Conservation (phyloP, 1,284 basidiomycete genomes). For the Vanrija humicola region DNA sequence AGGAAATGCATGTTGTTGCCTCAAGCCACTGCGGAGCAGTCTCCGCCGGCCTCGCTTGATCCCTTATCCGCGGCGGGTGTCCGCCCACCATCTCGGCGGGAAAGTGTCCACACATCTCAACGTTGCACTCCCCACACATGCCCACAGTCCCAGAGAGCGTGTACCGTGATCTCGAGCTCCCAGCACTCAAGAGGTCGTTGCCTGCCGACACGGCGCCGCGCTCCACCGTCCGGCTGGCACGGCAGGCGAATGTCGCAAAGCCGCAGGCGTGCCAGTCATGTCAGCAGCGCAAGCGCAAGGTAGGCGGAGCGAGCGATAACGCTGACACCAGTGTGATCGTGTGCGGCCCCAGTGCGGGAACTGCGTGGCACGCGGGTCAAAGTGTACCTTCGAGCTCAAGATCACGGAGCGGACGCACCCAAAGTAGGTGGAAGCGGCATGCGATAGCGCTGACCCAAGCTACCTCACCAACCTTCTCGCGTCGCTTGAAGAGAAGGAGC, state of each 20-base stretch:
- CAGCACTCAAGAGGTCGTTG: too few relatives aligned
- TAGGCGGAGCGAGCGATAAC: background rate
- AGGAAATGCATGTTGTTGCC: too few relatives aligned
- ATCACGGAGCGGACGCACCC: constrained; percentile 9
- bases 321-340: constrained; percentile 9
- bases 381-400: constrained; percentile 13
- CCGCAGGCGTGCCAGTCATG: constrained; percentile 11
- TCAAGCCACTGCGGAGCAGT: too few relatives aligned
- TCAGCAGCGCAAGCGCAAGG: constrained; percentile 14
- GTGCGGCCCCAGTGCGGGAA: constrained; percentile 8
- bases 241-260: background rate
- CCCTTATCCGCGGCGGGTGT: too few relatives aligned
- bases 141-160: too few relatives aligned
- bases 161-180: too few relatives aligned
- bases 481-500: constrained; percentile 10
- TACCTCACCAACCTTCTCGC: constrained; percentile 8
- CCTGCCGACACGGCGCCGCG: too few relatives aligned
- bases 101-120: too few relatives aligned
- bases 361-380: constrained; percentile 9
- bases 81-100: too few relatives aligned
- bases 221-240: too few relatives aligned
- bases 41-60: too few relatives aligned
- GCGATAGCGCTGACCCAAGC: background rate
- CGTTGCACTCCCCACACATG: too few relatives aligned
- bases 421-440: background rate